phyloP scores from a whole-genome alignment of 1,284 basidiomycete genomes.

The Leccinum pseudoinsigne region DNA sequence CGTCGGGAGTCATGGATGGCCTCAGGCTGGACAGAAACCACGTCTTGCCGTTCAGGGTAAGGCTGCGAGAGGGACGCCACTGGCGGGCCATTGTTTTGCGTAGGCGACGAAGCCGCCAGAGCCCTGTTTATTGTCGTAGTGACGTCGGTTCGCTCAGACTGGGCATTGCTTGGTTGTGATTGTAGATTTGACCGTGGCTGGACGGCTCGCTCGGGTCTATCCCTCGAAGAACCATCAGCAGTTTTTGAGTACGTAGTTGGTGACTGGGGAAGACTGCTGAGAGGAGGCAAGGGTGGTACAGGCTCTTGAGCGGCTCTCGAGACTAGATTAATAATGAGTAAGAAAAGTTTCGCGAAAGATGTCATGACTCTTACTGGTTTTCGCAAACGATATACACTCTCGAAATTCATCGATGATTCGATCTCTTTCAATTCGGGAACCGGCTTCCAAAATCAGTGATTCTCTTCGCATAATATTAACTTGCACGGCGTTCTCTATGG shows the following conservation, averaged over 20 bases:
- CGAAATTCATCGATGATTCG: constrained; percentile 73
- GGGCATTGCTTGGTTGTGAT: constrained; percentile 1
- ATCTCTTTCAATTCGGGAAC: constrained; percentile 65
- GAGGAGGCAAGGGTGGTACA: constrained; percentile 58
- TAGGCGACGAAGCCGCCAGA: not conserved
- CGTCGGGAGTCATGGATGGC: constrained; percentile 6
- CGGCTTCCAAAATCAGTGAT: constrained; percentile 66
- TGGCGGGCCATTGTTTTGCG: constrained; percentile 8
- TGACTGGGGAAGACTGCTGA: constrained; percentile 22
- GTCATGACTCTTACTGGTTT: constrained; percentile 52
- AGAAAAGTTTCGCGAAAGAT: constrained; percentile 2
- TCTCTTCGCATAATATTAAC: constrained; percentile 92
- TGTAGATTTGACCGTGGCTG: constrained; percentile 19
- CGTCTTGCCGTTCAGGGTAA: constrained; percentile 7
- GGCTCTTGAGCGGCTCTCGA: constrained; percentile 58
- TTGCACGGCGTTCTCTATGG: constrained; percentile 67
- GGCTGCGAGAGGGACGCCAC: constrained; percentile 7
- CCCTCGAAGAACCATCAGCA: constrained; percentile 6
- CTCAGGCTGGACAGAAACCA: constrained; percentile 3
- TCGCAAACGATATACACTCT: constrained; percentile 85
- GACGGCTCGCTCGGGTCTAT: constrained; percentile 26
- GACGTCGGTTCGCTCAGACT: constrained; percentile 3
- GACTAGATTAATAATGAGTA: constrained; percentile 38
- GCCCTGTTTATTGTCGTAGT: not conserved
- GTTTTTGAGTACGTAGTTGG: not conserved